Conservation (phyloP, 495 filamentous ascomycete genomes). For the Bryoglossum gracile region DNA sequence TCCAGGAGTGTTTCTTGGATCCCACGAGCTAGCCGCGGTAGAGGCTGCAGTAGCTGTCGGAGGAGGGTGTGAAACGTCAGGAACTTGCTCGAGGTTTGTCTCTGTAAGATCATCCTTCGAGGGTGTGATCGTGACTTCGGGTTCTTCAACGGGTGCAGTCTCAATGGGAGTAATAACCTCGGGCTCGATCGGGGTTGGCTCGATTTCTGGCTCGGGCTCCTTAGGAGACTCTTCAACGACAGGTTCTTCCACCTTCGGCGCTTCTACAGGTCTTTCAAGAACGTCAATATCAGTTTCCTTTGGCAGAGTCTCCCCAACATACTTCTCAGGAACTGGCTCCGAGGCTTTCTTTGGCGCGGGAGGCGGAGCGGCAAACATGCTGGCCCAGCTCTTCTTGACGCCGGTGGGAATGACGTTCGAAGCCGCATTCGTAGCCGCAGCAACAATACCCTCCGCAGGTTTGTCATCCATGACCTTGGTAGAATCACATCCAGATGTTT, state of each 20-base stretch:
- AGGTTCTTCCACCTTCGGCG: slow-evolving; percentile 11
- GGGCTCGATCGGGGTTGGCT: slow-evolving; percentile 13
- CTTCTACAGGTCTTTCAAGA: no score
- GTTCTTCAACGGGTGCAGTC: slow-evolving; percentile 34
- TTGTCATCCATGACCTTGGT: no score
- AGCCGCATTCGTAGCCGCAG: slow-evolving; percentile 19
- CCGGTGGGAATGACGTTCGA: slow-evolving; percentile 27
- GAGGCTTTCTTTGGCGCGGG: slow-evolving; percentile 24
- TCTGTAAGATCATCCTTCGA: slow-evolving; percentile 84
- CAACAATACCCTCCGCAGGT: slow-evolving; percentile 26
- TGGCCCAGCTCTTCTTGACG: slow-evolving; percentile 49
- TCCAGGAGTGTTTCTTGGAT: slow-evolving; percentile 48
- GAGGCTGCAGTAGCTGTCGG: slow-evolving; percentile 82
- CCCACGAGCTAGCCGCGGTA: slow-evolving; percentile 76
- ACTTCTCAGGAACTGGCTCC: slow-evolving; percentile 23
- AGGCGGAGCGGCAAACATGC: slow-evolving; percentile 38
- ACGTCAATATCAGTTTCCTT: no score
- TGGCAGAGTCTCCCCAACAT: not conserved
- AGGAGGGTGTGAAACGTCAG: slow-evolving; percentile 66
- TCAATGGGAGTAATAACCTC: slow-evolving; percentile 8
- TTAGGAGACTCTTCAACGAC: slow-evolving; percentile 14
- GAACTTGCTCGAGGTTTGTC: slow-evolving; percentile 82
- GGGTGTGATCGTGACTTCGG: slow-evolving; percentile 50
- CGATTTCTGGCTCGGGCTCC: slow-evolving; percentile 17
- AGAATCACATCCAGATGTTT: no score